These are phyloP conservation scores for Yamadazyma laniorum DNA, from an alignment of 805 yeast species.

Conservation along the genomic window DNA sequence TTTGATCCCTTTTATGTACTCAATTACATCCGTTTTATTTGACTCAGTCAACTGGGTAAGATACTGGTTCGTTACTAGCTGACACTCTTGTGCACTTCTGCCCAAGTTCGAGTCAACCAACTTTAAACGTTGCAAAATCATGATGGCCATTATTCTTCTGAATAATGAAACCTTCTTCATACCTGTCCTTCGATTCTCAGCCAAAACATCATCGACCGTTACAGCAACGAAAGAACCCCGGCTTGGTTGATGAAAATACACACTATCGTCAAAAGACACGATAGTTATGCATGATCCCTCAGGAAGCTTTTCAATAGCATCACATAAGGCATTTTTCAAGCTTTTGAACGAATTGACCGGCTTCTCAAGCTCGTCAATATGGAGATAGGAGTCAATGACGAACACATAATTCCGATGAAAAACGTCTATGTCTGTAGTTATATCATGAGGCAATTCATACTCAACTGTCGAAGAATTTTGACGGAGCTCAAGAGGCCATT, in stretches of 20 bases:
- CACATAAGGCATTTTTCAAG: constrained; percentile 15
- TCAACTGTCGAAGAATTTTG: constrained; percentile 28
- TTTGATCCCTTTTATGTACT: constrained; percentile 9
- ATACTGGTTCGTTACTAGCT: not conserved
- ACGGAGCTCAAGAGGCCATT: constrained; percentile 29
- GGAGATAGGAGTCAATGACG: constrained; percentile 32
- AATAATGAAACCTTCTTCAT: constrained; percentile 5
- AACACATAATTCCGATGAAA: constrained; percentile 17
- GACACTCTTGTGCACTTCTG: not conserved
- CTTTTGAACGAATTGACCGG: constrained; percentile 16
- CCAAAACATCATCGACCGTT: not conserved
- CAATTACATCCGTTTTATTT: not conserved
- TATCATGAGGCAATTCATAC: constrained; percentile 29
- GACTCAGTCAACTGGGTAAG: not conserved
- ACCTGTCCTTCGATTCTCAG: not conserved
- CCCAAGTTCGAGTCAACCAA: not conserved
- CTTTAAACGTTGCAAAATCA: constrained; percentile 5
- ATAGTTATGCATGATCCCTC: constrained; percentile 20
- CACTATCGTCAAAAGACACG: constrained; percentile 29
- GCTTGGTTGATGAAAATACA: constrained; percentile 20
- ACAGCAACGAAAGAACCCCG: constrained; percentile 3
- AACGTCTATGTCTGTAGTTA: constrained; percentile 13
- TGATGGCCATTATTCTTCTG: not conserved
- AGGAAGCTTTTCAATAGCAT: constrained; percentile 17
- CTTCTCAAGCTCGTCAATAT: constrained; percentile 19